Conservation (phyloP, 257 asterid species). For the Salvia miltiorrhiza region DNA sequence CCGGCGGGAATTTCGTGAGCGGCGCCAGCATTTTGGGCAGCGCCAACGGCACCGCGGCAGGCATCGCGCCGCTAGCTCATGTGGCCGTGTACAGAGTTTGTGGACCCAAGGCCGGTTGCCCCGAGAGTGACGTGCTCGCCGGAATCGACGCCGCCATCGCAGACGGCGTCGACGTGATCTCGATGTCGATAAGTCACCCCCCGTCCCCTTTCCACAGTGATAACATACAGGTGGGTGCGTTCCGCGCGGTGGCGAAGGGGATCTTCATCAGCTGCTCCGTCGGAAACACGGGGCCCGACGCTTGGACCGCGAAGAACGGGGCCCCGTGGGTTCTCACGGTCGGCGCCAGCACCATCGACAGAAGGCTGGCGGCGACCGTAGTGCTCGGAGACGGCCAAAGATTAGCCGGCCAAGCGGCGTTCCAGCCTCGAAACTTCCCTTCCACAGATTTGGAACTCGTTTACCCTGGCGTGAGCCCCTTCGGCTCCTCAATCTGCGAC, state of each 20-base stretch:
- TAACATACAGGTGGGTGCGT: slow-evolving; percentile 24
- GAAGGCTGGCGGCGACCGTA: slow-evolving; percentile 16
- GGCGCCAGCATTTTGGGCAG: slow-evolving; percentile 28
- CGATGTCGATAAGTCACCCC: slow-evolving; percentile 20
- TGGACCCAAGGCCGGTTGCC: not conserved
- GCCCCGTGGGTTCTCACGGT: slow-evolving; percentile 44
- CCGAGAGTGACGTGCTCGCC: slow-evolving; percentile 1
- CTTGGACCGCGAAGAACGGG: slow-evolving; percentile 10
- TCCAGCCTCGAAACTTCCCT: slow-evolving; percentile 11
- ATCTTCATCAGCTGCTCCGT: slow-evolving; percentile 36
- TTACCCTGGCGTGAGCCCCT: not conserved
- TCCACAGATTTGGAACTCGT: not conserved
- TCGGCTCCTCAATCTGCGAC: too few species aligned
- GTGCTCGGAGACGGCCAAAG: slow-evolving; percentile 27
- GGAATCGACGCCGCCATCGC: slow-evolving; percentile 25
- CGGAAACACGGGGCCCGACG: slow-evolving; percentile 24
- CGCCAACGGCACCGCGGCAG: slow-evolving; percentile 39
- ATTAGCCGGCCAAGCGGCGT: slow-evolving; percentile 27
- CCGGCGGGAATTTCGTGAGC: slow-evolving; percentile 36
- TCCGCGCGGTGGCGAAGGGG: slow-evolving; percentile 24
- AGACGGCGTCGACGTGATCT: slow-evolving; percentile 38
- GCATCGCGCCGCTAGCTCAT: slow-evolving; percentile 29
- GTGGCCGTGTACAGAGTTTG: slow-evolving; percentile 28
- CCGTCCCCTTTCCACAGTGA: slow-evolving; percentile 11
- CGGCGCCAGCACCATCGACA: slow-evolving; percentile 36